phyloP scores from a whole-genome alignment of 164 flowering plant species.

The Akebia trifoliata region DNA sequence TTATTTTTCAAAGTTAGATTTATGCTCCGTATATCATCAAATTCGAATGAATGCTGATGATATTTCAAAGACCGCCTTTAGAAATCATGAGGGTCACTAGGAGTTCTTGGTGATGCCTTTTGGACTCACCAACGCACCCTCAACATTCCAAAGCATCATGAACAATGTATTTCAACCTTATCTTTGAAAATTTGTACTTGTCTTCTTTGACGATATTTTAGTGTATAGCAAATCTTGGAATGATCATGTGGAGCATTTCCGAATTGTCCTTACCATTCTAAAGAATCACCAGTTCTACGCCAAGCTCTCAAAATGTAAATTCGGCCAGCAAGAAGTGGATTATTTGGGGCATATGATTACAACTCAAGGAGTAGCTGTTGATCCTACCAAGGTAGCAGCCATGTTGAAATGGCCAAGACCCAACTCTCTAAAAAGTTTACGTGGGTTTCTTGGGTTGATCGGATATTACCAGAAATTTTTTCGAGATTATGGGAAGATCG shows the following conservation, averaged over 20 bases:
- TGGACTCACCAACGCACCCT: neutral
- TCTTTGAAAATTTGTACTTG: neutral
- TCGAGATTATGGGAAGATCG: neutral
- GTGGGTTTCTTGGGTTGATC: too few relatives aligned
- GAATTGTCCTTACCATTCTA: too few relatives aligned
- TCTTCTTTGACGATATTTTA: conserved; percentile 1
- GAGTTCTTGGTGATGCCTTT: conserved; percentile 1
- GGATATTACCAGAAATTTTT: neutral
- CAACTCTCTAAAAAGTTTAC: neutral
- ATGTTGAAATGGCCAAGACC: neutral
- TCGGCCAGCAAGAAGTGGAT: neutral
- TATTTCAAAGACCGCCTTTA: neutral
- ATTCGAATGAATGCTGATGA: neutral
- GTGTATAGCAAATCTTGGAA: neutral
- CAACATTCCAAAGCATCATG: too few relatives aligned
- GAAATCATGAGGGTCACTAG: neutral
- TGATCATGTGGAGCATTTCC: neutral
- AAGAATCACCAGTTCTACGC: neutral
- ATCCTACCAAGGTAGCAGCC: neutral
- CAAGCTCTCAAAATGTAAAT: neutral
- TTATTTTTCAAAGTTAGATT: neutral
- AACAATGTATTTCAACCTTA: neutral
- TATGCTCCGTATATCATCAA: too few relatives aligned
- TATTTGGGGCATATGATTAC: neutral
- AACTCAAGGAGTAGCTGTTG: neutral